Evolutionary conservation across 176 grass and related monocot species (phyloP).

Genomic region (Aegilops longissima): DNA sequence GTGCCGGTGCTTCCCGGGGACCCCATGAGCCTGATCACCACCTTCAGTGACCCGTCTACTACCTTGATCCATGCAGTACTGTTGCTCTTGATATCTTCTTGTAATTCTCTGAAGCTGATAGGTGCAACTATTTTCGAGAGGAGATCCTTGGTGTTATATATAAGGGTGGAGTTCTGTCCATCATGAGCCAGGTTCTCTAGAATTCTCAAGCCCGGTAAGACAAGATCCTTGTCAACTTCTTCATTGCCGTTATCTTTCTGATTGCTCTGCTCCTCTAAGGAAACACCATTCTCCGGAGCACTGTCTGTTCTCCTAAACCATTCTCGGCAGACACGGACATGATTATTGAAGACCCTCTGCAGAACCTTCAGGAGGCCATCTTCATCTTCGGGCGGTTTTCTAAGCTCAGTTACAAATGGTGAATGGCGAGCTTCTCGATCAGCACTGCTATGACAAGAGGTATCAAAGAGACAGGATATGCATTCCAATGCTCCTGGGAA

Average conservation of each 20-base stretch:
- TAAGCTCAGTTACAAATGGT: too few relatives aligned
- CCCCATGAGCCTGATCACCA: background rate
- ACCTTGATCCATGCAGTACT: background rate
- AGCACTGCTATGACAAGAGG: background rate
- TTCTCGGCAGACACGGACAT: too few relatives aligned
- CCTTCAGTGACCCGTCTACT: background rate
- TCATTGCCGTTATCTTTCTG: too few relatives aligned
- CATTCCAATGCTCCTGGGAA: conserved; percentile 5
- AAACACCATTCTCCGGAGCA: too few relatives aligned
- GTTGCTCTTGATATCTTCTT: background rate
- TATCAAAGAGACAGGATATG: background rate
- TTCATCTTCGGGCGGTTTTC: too few relatives aligned
- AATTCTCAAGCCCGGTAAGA: conserved; percentile 1
- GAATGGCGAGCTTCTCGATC: background rate
- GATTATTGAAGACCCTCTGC: too few relatives aligned
- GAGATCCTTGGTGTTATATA: background rate
- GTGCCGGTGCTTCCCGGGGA: background rate
- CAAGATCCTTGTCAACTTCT: too few relatives aligned
- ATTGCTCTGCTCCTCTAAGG: too few relatives aligned
- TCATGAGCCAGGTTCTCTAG: background rate
- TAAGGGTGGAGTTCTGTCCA: background rate
- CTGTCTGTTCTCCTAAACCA: too few relatives aligned
- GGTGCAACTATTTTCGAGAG: background rate
- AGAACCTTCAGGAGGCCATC: too few relatives aligned
- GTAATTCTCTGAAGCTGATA: background rate